A percentile compares a stretch with the other conserved stretches of the same genome.
Conservation (phyloP, 257 asterid genomes). For the Paraleonurus japonicus region DNA sequence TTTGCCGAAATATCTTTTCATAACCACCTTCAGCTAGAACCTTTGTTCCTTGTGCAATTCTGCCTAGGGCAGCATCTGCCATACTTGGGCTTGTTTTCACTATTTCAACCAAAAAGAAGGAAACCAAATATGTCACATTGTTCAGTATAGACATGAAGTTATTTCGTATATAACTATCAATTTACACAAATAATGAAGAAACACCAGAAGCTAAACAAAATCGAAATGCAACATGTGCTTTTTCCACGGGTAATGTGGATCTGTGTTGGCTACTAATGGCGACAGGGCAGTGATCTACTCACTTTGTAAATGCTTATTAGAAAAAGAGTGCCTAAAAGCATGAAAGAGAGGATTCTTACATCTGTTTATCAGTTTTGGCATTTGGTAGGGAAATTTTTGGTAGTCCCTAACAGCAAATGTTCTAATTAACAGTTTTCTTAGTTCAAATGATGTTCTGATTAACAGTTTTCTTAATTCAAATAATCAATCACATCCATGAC, state of each 20-base stretch:
- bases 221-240: background rate
- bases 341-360: background rate
- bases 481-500: background rate
- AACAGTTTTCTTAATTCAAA: slow-evolving; percentile 5
- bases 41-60: slow-evolving; percentile 97
- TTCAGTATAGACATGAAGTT: background rate
- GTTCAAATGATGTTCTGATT: background rate
- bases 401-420: background rate
- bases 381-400: background rate
- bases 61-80: slow-evolving; percentile 94
- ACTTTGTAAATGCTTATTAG: background rate
- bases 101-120: slow-evolving; percentile 28
- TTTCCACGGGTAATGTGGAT: slow-evolving; percentile 2
- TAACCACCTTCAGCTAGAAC: slow-evolving; percentile 98
- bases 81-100: slow-evolving; percentile 98
- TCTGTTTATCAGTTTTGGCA: background rate
- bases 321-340: background rate
- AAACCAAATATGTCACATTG: background rate
- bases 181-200: background rate
- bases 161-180: background rate
- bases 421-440: background rate
- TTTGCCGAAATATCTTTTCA: slow-evolving; percentile 85
- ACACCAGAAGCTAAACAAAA: background rate
- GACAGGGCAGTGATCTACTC: background rate
- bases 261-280: background rate